phyloP scores from a whole-genome alignment of 306 rosid species.

The Acacia melanoxylon region DNA sequence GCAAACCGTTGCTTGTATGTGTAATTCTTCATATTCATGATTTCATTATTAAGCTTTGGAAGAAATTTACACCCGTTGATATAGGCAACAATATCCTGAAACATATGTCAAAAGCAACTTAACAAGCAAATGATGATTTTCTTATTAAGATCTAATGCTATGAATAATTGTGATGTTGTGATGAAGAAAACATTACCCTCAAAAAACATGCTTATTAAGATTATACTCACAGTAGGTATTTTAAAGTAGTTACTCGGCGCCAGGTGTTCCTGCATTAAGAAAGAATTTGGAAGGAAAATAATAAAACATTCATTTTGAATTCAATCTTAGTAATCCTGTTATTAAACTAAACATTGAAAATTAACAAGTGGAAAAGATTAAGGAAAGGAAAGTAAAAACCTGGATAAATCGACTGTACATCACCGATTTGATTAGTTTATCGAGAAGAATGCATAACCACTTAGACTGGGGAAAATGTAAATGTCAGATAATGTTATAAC shows the following conservation, averaged over 20 bases:
- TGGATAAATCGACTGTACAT: constrained; percentile 67
- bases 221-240: constrained; percentile 73
- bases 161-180: not conserved
- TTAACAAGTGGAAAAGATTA: not conserved
- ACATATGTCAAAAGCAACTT: not conserved
- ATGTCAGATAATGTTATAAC: constrained; percentile 24
- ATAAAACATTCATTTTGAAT: not conserved
- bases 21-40: constrained; percentile 41
- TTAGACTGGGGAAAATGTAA: constrained; percentile 48
- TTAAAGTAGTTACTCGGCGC: constrained; percentile 85
- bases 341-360: not conserved
- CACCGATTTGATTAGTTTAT: constrained; percentile 49
- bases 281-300: constrained; percentile 3
- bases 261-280: constrained; percentile 60
- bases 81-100: constrained; percentile 62
- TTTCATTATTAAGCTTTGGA: constrained; percentile 84
- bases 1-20: constrained; percentile 69
- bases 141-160: not conserved
- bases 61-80: constrained; percentile 69
- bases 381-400: constrained; percentile 46
- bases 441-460: constrained; percentile 54
- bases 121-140: constrained; percentile 1
- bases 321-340: not conserved
- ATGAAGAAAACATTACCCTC: constrained; percentile 8
- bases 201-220: constrained; percentile 3